phyloP scores from a whole-genome alignment of 192 early-diverging fungal species.

The Phlyctochytrium planicorne region DNA sequence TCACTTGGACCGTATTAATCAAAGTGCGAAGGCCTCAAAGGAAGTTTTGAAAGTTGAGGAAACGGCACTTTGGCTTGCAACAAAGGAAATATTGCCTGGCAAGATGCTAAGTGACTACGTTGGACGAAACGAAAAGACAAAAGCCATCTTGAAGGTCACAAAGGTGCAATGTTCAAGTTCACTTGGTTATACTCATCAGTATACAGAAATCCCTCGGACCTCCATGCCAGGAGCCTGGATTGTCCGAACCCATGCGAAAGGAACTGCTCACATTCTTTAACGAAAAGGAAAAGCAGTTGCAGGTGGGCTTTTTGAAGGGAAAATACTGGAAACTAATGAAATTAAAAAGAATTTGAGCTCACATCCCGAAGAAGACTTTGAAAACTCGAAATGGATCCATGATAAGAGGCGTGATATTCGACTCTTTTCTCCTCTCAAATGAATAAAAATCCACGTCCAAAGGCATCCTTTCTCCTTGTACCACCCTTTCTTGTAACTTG shows the following conservation, averaged over 20 bases:
- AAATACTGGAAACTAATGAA: not conserved
- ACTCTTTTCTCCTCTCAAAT: too few relatives aligned
- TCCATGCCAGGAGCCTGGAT: slow-evolving; percentile 52
- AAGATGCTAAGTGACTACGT: slow-evolving; percentile 53
- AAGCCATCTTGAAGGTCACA: slow-evolving; percentile 44
- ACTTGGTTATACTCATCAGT: too few relatives aligned
- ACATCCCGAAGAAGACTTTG: slow-evolving; percentile 1
- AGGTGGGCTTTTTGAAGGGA: slow-evolving; percentile 28
- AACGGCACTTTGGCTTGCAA: slow-evolving; percentile 58
- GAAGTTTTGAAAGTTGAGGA: slow-evolving; percentile 21
- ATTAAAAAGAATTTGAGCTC: too few relatives aligned
- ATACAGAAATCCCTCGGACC: slow-evolving; percentile 44
- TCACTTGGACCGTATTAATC: not conserved
- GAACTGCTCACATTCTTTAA: slow-evolving; percentile 64
- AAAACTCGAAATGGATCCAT: not conserved
- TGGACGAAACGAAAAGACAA: slow-evolving; percentile 64
- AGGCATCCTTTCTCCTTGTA: too few relatives aligned
- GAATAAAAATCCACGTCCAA: too few relatives aligned
- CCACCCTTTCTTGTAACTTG: too few relatives aligned
- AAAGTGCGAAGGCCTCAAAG: slow-evolving; percentile 25
- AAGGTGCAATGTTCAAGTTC: too few relatives aligned
- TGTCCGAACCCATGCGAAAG: slow-evolving; percentile 52
- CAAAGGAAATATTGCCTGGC: slow-evolving; percentile 51
- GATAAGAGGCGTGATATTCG: not conserved
- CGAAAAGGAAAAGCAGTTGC: slow-evolving; percentile 60